Evolutionary conservation across 352 stramenopile species (phyloP), one percentile per base, ranked within the genome.

Genomic region (Phytophthora fragariae): DNA sequence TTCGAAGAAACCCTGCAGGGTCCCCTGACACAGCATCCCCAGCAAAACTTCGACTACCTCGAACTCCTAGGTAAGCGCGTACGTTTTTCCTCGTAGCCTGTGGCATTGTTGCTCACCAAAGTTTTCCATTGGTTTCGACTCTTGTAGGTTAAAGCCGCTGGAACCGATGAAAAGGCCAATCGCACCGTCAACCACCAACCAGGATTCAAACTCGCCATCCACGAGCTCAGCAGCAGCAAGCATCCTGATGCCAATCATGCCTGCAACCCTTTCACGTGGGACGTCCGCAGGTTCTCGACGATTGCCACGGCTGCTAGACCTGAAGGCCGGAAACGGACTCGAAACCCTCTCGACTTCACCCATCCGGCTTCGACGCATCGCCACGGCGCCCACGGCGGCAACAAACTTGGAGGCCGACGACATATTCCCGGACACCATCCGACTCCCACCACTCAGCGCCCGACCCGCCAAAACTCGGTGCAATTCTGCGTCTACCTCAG

Each of bases 371-470:
- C 75, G 82, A 65, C 74, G 80, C 2, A 85, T 85, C 8, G 82
- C 80, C 9, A 90, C 82, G 1, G 85, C 79, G 2, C 79, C 80
- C 17, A 71, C 74, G 3, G 24, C 72, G 9, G 62, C 46, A 56
- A 75, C 41, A 12, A 77, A 71, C 33, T 52, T 72, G 8, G 66
- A 81, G 12, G 41, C 44, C 0, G 29, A 77, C 0, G 29, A 77
- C 29, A 37, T 79, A 5, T 72, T 75, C 39, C 72, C 72, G 0
- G 67, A 72, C 11, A 80, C 77, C 9, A 52, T 86, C 35, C 86
- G 84, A 35, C 63, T 92, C 8, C 85, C 85, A 5, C 83, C 85
- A 19, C 58, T 90, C 7, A 86, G 73, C 47, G 73, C 75, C 21
- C 60, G 76, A 50, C 50, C 62, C 17, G 12, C 57, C 11, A 68